Percentiles rank a stretch among this genome's conserved stretches.
These are phyloP conservation scores for Dryas drummondii DNA, from an alignment of 306 rosid species.

Conservation along the genomic window DNA sequence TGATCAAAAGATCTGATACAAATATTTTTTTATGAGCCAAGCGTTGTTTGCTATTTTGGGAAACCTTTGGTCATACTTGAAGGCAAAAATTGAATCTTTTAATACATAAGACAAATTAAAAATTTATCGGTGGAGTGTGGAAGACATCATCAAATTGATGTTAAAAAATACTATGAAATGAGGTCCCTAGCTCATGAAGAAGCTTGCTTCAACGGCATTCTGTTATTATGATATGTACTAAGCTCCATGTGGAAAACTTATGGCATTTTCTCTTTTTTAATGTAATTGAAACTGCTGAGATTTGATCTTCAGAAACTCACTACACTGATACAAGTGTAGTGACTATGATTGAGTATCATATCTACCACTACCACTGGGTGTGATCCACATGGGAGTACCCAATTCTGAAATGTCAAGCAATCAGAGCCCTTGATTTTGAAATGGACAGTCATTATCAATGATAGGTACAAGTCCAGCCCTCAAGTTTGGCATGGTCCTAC, in stretches of 20 bases:
- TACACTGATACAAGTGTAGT: conserved; percentile 17
- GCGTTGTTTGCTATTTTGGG: conserved; percentile 19
- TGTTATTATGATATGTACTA: conserved; percentile 20
- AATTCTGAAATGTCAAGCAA: conserved; percentile 18
- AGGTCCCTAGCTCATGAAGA: neutral
- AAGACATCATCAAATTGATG: conserved; percentile 7
- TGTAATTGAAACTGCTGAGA: neutral
- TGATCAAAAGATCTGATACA: too few relatives aligned
- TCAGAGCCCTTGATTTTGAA: conserved; percentile 53
- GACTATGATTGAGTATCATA: conserved; percentile 3
- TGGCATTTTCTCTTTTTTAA: neutral
- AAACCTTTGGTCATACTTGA: conserved; percentile 12
- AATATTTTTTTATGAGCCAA: too few relatives aligned
- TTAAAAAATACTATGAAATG: conserved; percentile 1
- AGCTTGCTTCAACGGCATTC: conserved; percentile 61
- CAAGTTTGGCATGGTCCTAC: conserved; percentile 60
- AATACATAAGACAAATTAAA: conserved; percentile 33
- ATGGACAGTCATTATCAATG: conserved; percentile 54
- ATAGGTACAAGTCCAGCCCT: conserved; percentile 61
- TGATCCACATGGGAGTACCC: conserved; percentile 17
- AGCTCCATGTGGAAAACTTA: conserved; percentile 29
- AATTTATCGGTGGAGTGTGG: conserved; percentile 12
- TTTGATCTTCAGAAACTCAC: conserved; percentile 16
- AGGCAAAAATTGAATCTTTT: conserved; percentile 30
- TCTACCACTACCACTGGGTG: conserved; percentile 30